phyloP scores from a whole-genome alignment of 441 rosid species.

The Euphorbia schlechtendalii region DNA sequence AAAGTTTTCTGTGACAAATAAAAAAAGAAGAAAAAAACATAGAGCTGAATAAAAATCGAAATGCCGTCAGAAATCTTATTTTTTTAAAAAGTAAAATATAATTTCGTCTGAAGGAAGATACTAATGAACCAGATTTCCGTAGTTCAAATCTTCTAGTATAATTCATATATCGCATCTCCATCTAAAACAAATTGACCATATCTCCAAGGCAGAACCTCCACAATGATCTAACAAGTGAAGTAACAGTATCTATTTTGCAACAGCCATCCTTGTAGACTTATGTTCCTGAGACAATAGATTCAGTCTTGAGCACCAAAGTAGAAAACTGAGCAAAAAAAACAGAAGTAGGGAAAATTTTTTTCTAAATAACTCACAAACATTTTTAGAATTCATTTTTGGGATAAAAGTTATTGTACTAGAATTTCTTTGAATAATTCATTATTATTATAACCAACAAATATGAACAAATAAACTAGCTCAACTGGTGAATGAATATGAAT shows the following conservation, averaged over 20 bases:
- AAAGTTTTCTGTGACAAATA: too few species aligned
- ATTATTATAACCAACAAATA: too few species aligned
- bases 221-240: conserved; percentile 85
- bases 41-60: too few species aligned
- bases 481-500: neutral
- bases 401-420: neutral
- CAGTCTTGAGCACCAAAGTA: neutral
- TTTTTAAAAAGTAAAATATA: too few species aligned
- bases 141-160: too few species aligned
- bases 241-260: conserved; percentile 88
- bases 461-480: too few species aligned
- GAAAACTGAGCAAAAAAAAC: neutral
- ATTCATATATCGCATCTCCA: too few species aligned
- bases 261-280: conserved; percentile 97
- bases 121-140: too few species aligned
- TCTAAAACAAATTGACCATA: too few species aligned
- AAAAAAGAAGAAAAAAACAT: too few species aligned
- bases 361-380: neutral
- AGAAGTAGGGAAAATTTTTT: neutral
- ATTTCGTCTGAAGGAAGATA: too few species aligned
- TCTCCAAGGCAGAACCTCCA: conserved; percentile 87
- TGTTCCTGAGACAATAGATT: conserved; percentile 45
- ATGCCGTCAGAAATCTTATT: too few species aligned
- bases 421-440: neutral
- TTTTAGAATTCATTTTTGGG: neutral